These are phyloP conservation scores for Lasiodiplodia sp. DNA, from an alignment of 2,329 filamentous ascomycete species.

Conservation along the genomic window DNA sequence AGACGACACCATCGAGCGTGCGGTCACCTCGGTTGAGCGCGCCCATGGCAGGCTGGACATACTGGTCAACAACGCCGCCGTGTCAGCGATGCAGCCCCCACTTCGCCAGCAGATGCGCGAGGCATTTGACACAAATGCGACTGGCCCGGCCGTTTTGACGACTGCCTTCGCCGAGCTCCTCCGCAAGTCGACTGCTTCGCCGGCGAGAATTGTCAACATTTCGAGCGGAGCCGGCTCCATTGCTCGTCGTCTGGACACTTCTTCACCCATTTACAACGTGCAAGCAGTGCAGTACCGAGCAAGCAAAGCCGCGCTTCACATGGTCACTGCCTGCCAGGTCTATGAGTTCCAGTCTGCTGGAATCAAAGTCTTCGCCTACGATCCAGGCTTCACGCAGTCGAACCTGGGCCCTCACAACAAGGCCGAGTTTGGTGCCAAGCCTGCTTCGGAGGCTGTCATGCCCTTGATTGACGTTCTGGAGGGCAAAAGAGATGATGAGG, in stretches of 20 bases:
- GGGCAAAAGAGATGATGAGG: constrained; percentile 45
- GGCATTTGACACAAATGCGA: constrained; percentile 41
- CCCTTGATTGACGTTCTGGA: constrained; percentile 48
- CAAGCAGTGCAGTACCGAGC: constrained; percentile 43
- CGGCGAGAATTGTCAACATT: constrained; percentile 46
- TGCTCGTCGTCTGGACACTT: constrained; percentile 37
- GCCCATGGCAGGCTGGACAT: constrained; percentile 47
- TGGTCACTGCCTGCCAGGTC: constrained; percentile 44
- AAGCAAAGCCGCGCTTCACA: constrained; percentile 50
- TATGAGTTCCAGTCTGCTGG: constrained; percentile 37
- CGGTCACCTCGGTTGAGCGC: constrained; percentile 40
- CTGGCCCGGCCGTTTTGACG: constrained; percentile 38
- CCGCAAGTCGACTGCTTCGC: constrained; percentile 31
- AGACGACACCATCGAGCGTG: constrained; percentile 51
- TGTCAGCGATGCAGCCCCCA: constrained; percentile 50
- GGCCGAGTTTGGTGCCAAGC: constrained; percentile 46
- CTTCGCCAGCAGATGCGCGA: constrained; percentile 6
- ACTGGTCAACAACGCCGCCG: constrained; percentile 55
- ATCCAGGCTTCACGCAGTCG: constrained; percentile 48
- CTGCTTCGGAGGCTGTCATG: constrained; percentile 41
- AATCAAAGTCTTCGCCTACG: constrained; percentile 49
- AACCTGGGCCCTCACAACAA: constrained; percentile 45
- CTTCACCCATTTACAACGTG: constrained; percentile 39
- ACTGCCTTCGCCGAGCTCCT: constrained; percentile 35
- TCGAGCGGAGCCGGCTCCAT: constrained; percentile 47